phyloP scores from a whole-genome alignment of 2,329 filamentous ascomycete species.

The Talaromyces sp. region DNA sequence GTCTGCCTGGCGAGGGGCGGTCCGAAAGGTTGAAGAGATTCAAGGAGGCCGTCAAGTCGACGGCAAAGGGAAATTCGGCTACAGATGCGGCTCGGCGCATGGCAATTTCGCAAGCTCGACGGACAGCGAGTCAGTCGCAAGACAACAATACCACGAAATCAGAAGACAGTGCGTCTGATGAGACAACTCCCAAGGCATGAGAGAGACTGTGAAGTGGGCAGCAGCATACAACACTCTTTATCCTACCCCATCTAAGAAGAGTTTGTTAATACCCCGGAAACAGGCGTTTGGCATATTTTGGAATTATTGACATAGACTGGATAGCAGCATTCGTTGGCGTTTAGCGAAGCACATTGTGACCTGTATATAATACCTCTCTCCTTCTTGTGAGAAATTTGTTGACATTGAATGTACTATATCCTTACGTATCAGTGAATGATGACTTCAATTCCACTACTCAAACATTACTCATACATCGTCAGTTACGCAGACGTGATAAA shows the following conservation, averaged over 20 bases:
- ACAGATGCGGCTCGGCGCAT: slow-evolving; percentile 17
- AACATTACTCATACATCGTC: not conserved
- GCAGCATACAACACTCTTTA: not conserved
- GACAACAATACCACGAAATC: not conserved
- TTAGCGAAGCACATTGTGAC: slow-evolving; percentile 1
- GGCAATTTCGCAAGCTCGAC: slow-evolving; percentile 4
- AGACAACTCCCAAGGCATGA: not conserved
- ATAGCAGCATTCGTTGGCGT: slow-evolving; percentile 13
- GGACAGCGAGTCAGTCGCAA: not conserved
- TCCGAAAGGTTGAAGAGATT: slow-evolving; percentile 37
- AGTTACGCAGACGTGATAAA: not conserved
- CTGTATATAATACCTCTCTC: slow-evolving; percentile 11
- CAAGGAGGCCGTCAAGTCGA: slow-evolving; percentile 30
- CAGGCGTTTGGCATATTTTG: slow-evolving; percentile 4
- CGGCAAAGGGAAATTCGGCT: slow-evolving; percentile 18
- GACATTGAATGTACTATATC: not conserved
- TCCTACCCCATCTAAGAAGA: not conserved
- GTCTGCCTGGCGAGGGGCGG: slow-evolving; percentile 39
- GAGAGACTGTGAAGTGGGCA: not conserved
- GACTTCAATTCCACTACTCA: not conserved
- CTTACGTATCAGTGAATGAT: not conserved
- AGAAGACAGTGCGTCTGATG: slow-evolving; percentile 1
- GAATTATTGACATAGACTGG: slow-evolving; percentile 10
- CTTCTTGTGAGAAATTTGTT: slow-evolving; percentile 3
- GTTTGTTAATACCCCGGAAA: slow-evolving; percentile 3